phyloP scores from a whole-genome alignment of 1,284 basidiomycete genomes.

The Pyrrhoderma lamaoense region DNA sequence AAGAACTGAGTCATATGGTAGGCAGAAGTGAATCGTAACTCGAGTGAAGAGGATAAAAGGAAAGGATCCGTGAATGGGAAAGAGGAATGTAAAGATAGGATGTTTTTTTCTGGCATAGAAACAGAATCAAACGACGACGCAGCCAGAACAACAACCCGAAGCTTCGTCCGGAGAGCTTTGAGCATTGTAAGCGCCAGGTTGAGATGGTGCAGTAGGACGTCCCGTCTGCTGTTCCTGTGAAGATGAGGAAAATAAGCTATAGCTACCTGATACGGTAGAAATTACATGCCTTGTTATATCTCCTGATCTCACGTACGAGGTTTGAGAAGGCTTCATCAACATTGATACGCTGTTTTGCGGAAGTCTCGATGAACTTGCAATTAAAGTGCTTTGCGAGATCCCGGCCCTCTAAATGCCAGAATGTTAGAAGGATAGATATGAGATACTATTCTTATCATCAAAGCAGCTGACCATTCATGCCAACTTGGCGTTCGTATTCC shows the following conservation, averaged over 20 bases:
- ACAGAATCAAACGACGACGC: slow-evolving; percentile 48
- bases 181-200: slow-evolving; percentile 35
- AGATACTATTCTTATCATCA: too few relatives aligned
- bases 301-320: slow-evolving; percentile 93
- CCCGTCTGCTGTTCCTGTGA: slow-evolving; percentile 55
- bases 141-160: slow-evolving; percentile 66
- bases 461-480: slow-evolving; percentile 73
- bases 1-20: not conserved
- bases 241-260: slow-evolving; percentile 17
- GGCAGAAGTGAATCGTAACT: not conserved
- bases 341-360: slow-evolving; percentile 96
- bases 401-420: slow-evolving; percentile 72
- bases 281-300: slow-evolving; percentile 79
- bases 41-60: not conserved
- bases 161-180: slow-evolving; percentile 48
- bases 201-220: slow-evolving; percentile 40
- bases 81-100: not conserved
- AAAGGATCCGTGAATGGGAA: not conserved
- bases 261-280: not conserved
- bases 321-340: slow-evolving; percentile 99
- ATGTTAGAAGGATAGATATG: not conserved
- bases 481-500: slow-evolving; percentile 96
- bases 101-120: too few relatives aligned
- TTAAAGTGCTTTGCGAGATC: slow-evolving; percentile 95
- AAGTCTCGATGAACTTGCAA: slow-evolving; percentile 97